A percentile compares a stretch with the other conserved stretches of the same genome.
Conservation (phyloP, 129 eudicot species). For the Deinandra increscens region DNA sequence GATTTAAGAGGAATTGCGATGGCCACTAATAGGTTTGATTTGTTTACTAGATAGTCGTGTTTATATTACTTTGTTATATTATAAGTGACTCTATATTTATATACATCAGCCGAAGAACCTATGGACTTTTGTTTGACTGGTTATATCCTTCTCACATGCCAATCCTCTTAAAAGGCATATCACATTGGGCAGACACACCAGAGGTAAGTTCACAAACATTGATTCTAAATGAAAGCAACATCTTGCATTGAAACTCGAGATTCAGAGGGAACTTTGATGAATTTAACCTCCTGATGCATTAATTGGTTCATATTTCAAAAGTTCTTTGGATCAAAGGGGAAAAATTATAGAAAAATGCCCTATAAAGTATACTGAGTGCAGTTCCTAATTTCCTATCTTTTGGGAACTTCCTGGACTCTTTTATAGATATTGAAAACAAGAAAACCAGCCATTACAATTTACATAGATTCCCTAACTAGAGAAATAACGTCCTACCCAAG, state of each 20-base stretch:
- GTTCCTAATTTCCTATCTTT: neutral
- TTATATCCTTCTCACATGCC: slow-evolving; percentile 94
- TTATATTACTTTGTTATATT: neutral
- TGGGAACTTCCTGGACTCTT: too few species aligned
- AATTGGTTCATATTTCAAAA: neutral
- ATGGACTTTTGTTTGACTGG: slow-evolving; percentile 97
- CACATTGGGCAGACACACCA: slow-evolving; percentile 98
- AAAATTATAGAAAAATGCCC: neutral
- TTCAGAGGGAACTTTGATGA: neutral
- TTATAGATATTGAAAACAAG: too few species aligned
- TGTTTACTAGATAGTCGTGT: slow-evolving; percentile 3
- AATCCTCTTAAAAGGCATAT: slow-evolving; percentile 78
- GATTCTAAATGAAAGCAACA: neutral
- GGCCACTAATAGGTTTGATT: slow-evolving; percentile 85
- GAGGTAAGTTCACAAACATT: slow-evolving; percentile 51
- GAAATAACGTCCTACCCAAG: too few species aligned
- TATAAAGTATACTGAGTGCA: neutral
- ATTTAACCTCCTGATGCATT: neutral
- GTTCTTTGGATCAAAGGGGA: neutral
- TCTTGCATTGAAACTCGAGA: neutral
- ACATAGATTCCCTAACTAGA: too few species aligned
- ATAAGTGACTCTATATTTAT: slow-evolving; percentile 4
- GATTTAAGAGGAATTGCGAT: slow-evolving; percentile 91
- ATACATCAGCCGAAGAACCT: slow-evolving; percentile 79
- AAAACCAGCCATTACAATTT: too few species aligned